A percentile compares a stretch with the other conserved stretches of the same genome.
Evolutionary conservation across 352 stramenopile species (phyloP).

Genomic region (Phytophthora boehmeriae): DNA sequence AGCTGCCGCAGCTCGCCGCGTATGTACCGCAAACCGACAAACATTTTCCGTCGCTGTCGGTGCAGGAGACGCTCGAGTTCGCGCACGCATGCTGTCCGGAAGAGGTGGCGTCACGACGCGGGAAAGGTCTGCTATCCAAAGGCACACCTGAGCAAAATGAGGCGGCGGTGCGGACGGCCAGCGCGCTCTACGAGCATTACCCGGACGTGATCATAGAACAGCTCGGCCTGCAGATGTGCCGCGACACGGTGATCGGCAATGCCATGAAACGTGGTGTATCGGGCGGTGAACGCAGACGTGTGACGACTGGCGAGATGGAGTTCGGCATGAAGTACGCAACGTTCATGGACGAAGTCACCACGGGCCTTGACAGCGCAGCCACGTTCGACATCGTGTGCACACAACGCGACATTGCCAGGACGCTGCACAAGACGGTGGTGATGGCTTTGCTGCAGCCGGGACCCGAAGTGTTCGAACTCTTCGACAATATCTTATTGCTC

Average conservation of each 20-base stretch:
- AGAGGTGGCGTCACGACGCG: conserved; percentile 62
- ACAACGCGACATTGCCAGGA: conserved; percentile 32
- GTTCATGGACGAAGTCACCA: conserved; percentile 89
- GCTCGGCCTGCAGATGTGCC: conserved; percentile 35
- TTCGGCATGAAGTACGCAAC: conserved; percentile 77
- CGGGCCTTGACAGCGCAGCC: conserved; percentile 84
- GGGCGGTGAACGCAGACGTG: conserved; percentile 85
- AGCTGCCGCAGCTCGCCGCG: conserved; percentile 27
- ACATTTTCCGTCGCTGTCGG: conserved; percentile 30
- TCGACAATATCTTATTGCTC: conserved; percentile 83
- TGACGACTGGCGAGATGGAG: conserved; percentile 87
- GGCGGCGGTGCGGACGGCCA: conserved; percentile 7
- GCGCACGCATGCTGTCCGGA: conserved; percentile 26
- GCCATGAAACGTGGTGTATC: conserved; percentile 54
- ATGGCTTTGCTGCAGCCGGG: conserved; percentile 57
- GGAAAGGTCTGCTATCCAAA: conserved; percentile 44
- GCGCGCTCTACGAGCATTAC: conserved; percentile 28
- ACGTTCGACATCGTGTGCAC: conserved; percentile 83
- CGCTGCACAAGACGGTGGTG: conserved; percentile 40
- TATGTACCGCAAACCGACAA: conserved; percentile 35
- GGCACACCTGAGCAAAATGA: conserved; percentile 22
- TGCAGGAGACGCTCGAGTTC: conserved; percentile 42
- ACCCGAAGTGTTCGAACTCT: conserved; percentile 30
- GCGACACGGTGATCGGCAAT: conserved; percentile 51
- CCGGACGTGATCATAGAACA: conserved; percentile 23